Evolutionary conservation across 73 alveolate species (phyloP).

Genomic region (Paramecium tetraurelia): DNA sequence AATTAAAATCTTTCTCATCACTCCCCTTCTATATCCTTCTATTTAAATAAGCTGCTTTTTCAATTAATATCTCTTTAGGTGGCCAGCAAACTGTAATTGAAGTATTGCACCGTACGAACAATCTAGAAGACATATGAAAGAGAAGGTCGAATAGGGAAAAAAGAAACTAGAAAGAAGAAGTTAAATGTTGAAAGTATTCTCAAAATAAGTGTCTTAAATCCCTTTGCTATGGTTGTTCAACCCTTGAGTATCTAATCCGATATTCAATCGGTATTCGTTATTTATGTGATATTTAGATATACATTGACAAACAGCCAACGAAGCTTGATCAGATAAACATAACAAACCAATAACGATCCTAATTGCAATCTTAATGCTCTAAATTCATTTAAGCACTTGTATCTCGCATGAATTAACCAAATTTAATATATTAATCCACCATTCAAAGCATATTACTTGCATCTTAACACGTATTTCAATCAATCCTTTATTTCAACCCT

Average conservation of each 20-base stretch:
- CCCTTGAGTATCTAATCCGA: not conserved
- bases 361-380: not conserved
- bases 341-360: not conserved
- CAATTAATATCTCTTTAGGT: not conserved
- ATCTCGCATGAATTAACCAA: not conserved
- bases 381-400: not conserved
- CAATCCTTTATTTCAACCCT: not conserved
- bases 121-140: not conserved
- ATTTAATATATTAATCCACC: not conserved
- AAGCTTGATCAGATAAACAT: not conserved
- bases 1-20: not conserved
- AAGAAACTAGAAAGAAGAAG: slow-evolving; percentile 28
- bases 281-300: not conserved
- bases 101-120: slow-evolving; percentile 29
- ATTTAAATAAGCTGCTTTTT: not conserved
- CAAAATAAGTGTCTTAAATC: not conserved
- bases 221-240: not conserved
- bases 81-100: not conserved
- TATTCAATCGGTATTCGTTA: not conserved
- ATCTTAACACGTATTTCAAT: not conserved
- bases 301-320: not conserved
- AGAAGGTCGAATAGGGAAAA: slow-evolving; percentile 43
- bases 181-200: not conserved
- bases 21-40: not conserved
- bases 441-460: not conserved